Evolutionary conservation across 768 basidiomycete species (phyloP), one percentile per base, ranked within the genome.

Genomic region (Piloderma croceum): DNA sequence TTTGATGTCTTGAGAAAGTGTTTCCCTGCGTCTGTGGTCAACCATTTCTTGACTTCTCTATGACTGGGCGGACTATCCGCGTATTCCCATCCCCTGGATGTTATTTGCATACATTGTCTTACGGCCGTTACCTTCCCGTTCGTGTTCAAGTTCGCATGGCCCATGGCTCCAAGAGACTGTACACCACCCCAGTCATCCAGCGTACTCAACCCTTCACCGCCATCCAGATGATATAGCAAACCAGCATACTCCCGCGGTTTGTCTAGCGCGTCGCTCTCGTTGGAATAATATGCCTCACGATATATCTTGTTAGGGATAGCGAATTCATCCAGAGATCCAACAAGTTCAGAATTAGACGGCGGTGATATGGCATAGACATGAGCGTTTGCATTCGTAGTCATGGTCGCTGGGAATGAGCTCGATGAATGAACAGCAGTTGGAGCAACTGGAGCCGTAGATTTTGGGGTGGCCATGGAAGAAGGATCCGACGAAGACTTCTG

Each of bases 211-310:
- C 77, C 75, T 29, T 73, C 66, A 1, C 75, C 77, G 4, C 85
- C 81, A 49, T 81, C 80, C 17, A 93, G 64, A 29, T 68, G 67
- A 58, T 84, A 93, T n/a, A 75, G 52, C 1, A 88, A 59, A 0
- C 91, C 92, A 17, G 80, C 90, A 57, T 83, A 92, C 62, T 90
- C 84, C 50, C 79, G 71, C 3, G 81, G 62, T n/a, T 65, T 61
- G 23, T 71, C 70, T 1, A 90, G 83, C 0, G 81, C 72, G 55
- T 98, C 94, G 4, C 51, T 49, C 18, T 70, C 68, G 37, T 76
- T 74, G 5, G 88, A 90, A 54, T 90, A 99, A 60, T 75, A 83
- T 0, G 93, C 87, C n/a, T 74, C 65, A 33, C 71, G 77, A 60
- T 96, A 93, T 18, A 85, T 57, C 48, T 76, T 79, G 34, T 55